Conservation (phyloP, 2,329 filamentous ascomycete species). For the Apiospora rasikravindrae region DNA sequence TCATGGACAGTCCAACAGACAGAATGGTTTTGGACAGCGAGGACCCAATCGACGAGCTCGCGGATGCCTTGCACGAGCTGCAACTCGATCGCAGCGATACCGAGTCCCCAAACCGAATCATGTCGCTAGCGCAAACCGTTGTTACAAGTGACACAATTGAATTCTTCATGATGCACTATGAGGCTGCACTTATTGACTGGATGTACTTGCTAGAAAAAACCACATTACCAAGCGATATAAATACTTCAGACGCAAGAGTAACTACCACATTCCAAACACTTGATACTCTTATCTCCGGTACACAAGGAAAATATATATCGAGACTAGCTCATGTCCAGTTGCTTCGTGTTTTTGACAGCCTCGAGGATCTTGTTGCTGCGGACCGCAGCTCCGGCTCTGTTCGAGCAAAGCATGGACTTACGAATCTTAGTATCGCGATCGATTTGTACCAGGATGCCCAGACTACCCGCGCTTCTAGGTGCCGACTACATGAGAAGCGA, state of each 20-base stretch:
- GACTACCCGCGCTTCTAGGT: slow-evolving; percentile 3
- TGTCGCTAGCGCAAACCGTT: slow-evolving; percentile 5
- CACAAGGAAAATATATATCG: not conserved
- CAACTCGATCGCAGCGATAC: not conserved
- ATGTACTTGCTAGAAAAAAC: slow-evolving; percentile 2
- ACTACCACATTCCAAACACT: not conserved
- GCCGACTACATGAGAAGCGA: slow-evolving; percentile 2
- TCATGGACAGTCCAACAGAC: not conserved
- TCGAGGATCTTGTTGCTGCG: slow-evolving; percentile 1
- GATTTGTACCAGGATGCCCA: not conserved
- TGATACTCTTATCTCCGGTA: not conserved
- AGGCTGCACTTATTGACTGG: slow-evolving; percentile 3
- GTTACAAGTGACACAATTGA: slow-evolving; percentile 1
- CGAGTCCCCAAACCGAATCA: not conserved
- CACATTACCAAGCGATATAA: not conserved
- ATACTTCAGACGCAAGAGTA: not conserved
- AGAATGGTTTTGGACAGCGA: slow-evolving; percentile 1
- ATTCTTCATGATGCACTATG: slow-evolving; percentile 3
- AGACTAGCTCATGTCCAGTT: slow-evolving; percentile 1
- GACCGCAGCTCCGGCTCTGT: not conserved
- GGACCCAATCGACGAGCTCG: not conserved
- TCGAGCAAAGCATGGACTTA: slow-evolving; percentile 4
- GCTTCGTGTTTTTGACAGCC: slow-evolving; percentile 1
- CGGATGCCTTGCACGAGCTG: not conserved
- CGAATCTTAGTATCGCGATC: slow-evolving; percentile 3